Evolutionary conservation across 306 rosid genomes (phyloP).

Genomic region (Prunus fruticosa): DNA sequence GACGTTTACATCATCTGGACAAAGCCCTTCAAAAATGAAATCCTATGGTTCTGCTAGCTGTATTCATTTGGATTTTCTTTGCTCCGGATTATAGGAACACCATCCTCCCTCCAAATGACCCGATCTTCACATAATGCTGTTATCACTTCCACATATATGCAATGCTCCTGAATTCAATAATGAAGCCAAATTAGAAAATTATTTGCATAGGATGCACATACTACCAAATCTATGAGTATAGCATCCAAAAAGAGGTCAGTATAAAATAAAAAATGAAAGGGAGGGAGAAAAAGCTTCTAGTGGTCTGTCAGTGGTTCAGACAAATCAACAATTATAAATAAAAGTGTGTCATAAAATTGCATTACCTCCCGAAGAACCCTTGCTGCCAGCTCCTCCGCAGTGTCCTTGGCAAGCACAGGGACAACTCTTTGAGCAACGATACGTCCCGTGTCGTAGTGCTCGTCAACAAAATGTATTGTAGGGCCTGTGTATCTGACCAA

Average conservation of each 20-base stretch:
- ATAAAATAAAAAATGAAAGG: background rate
- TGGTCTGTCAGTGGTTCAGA: background rate
- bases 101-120: slow-evolving; percentile 76
- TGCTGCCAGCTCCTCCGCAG: slow-evolving; percentile 72
- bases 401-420: slow-evolving; percentile 71
- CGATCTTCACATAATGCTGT: slow-evolving; percentile 81
- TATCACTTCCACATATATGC: slow-evolving; percentile 63
- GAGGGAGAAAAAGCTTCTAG: background rate
- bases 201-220: background rate
- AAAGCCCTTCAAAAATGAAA: background rate
- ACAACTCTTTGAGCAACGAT: slow-evolving; percentile 86
- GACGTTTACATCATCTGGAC: background rate
- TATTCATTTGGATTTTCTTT: slow-evolving; percentile 64
- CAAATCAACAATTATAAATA: background rate
- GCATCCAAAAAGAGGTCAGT: background rate
- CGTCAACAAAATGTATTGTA: slow-evolving; percentile 87
- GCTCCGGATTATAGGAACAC: slow-evolving; percentile 82
- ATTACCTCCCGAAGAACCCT: slow-evolving; percentile 83
- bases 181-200: background rate
- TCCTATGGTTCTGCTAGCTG: slow-evolving; percentile 12
- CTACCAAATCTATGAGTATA: background rate
- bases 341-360: background rate
- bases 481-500: slow-evolving; percentile 76
- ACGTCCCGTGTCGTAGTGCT: slow-evolving; percentile 83
- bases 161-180: slow-evolving; percentile 58